These are phyloP conservation scores for Quercus gilva DNA, from an alignment of 306 rosid species.

Conservation along the genomic window DNA sequence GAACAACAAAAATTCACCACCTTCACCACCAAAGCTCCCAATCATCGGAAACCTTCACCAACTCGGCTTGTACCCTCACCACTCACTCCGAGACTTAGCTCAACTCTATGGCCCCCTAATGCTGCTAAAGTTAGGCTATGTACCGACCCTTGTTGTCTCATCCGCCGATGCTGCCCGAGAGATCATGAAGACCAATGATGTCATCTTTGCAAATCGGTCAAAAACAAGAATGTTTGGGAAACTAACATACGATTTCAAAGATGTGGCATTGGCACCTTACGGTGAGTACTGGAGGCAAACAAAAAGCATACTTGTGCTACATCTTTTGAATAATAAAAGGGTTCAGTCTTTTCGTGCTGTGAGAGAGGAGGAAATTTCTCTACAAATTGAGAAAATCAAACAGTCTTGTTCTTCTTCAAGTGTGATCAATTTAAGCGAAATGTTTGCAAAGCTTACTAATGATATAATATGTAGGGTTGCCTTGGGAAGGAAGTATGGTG, in stretches of 20 bases:
- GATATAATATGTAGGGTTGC: conserved; percentile 45
- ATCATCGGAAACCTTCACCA: conserved; percentile 50
- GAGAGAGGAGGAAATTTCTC: conserved; percentile 22
- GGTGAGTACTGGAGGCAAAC: conserved; percentile 51
- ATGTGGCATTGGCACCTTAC: conserved; percentile 28
- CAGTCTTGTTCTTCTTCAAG: neutral
- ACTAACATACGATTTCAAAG: conserved; percentile 37
- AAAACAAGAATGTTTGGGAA: conserved; percentile 10
- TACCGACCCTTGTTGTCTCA: conserved; percentile 40
- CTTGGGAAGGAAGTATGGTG: conserved; percentile 52
- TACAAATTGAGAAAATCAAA: conserved; percentile 22
- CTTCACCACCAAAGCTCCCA: conserved; percentile 52
- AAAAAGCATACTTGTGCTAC: conserved; percentile 31
- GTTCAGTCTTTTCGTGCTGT: conserved; percentile 16
- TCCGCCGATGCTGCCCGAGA: conserved; percentile 36
- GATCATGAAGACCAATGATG: conserved; percentile 47
- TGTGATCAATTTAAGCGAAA: conserved; percentile 34
- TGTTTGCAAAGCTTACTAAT: conserved; percentile 18
- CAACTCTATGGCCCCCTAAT: conserved; percentile 31
- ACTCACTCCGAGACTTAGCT: conserved; percentile 28
- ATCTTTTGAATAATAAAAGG: conserved; percentile 23
- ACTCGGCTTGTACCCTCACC: conserved; percentile 36
- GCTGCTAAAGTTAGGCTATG: conserved; percentile 43
- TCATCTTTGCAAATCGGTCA: conserved; percentile 25
- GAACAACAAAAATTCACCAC: conserved; percentile 19